Base-by-base conservation (phyloP, 495 filamentous ascomycete species). In the Tetracladium setigerum region DNA sequence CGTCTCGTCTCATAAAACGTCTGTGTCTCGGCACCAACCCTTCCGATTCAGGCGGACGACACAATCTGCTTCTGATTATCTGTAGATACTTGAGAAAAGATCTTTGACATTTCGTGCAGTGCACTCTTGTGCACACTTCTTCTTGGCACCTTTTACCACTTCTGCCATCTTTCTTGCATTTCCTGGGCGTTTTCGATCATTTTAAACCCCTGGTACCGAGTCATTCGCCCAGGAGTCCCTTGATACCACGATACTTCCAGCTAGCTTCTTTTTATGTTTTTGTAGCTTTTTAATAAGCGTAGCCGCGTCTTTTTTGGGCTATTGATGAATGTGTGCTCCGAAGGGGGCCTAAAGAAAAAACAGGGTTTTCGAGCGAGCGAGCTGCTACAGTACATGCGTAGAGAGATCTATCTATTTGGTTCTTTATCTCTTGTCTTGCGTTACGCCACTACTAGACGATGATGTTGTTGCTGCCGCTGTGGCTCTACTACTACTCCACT, bases 1-100 rank as follows among this genome's bases (percentile, higher is more conserved):
- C 44, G 38, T 48, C 46, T 52, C 39, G 46, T 53, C 52, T 56
- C 49, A 52, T 42, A 19, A 50, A 42, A 38, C 22, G 41, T 46
- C 44, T 49, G 56, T 49, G 47, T 46, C 34, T 46, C 40, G 30
- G 47, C 27, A 8, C 37, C 36, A 38, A 41, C 30, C 35, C 36
- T 38, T 48, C 32, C 45, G 46, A 52, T 52, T 35, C 34, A 43
- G 19, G 50, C 37, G 36, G 34, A 50, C 36, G 38, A 53, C 45
- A 37, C 2, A 52, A 47, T 34, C 35, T 38, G 39, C 38, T 49
- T 46, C 50, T 39, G 11, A 39, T 47, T 52, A 41, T 44, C 27
- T 56, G 47, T 56, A 56, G 32, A 54, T 58, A 54, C 46, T 52
- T 36, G 27, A 16, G 33, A 33, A 17, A 19, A 33, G 7, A 27